Evolutionary conservation across 192 early-diverging fungal species (phyloP).

Genomic region (Coemansia sp.): DNA sequence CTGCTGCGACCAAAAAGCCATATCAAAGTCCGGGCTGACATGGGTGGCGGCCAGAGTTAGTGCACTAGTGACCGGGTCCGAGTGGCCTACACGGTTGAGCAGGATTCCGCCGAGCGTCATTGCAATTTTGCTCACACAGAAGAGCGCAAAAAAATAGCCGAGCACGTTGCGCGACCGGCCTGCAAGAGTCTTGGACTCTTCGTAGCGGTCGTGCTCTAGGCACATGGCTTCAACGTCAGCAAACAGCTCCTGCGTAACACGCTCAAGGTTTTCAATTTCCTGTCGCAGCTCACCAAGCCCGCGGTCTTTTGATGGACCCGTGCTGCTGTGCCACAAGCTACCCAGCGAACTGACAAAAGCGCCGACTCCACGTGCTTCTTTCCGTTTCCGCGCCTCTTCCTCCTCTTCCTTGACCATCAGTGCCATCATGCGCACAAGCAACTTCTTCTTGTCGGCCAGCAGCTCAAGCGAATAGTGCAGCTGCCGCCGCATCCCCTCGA

Average conservation of each 20-base stretch:
- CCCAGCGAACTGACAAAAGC: constrained; percentile 26
- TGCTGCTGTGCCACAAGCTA: constrained; percentile 23
- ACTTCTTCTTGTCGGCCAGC: constrained; percentile 66
- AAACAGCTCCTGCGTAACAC: constrained; percentile 67
- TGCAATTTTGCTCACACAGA: constrained; percentile 87
- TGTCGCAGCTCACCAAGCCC: constrained; percentile 33
- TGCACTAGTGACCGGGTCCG: constrained; percentile 79
- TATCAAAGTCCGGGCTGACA: constrained; percentile 66
- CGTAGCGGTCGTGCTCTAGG: constrained; percentile 63
- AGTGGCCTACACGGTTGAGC: constrained; percentile 67
- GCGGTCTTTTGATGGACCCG: constrained; percentile 8
- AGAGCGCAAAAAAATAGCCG: constrained; percentile 82
- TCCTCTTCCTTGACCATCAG: constrained; percentile 20
- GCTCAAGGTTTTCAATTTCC: constrained; percentile 56
- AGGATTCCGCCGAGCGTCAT: constrained; percentile 79
- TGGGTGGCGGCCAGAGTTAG: constrained; percentile 70
- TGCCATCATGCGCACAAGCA: constrained; percentile 46
- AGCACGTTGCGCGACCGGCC: constrained; percentile 79
- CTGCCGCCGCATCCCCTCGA: constrained; percentile 62
- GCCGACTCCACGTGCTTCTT: constrained; percentile 10
- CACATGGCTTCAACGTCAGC: constrained; percentile 80
- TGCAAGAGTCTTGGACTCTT: constrained; percentile 64
- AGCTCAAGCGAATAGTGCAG: constrained; percentile 65
- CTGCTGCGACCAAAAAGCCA: constrained; percentile 85
- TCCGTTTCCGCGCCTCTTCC: constrained; percentile 1